Evolutionary conservation across 768 basidiomycete species (phyloP), one percentile per base, ranked within the genome.

Genomic region (Infundibulicybe gibba): DNA sequence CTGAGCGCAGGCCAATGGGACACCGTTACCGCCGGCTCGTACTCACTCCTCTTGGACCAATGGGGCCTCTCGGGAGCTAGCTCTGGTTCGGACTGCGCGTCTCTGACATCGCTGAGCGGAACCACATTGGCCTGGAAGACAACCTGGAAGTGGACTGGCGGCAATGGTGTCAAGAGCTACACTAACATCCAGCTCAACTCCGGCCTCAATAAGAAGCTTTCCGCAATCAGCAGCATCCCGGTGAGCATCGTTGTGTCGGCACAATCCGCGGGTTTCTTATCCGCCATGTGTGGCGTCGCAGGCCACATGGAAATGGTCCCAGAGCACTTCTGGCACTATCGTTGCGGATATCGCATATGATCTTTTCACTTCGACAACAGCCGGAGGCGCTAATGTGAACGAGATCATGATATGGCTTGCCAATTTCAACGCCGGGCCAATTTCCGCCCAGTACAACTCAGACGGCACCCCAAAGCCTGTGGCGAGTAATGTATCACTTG

Each of bases 331-430:
- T 4, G 72, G 66, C 4, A 59, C 58, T 1, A 61, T 79, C 47
- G 74, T 79, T 19, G 73, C 77, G 0, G 71, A 85, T 47, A 70
- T 83, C 20, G 79, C 83, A 5, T 86, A 72, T 49, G 84, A 86
- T 51, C 49, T 85, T 1, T 87, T 86, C 68, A 85, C 83, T 0
- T 76, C 83, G 2, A 55, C 54, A 49, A 64, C 65, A 4, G 35
- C 77, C 32, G 75, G 75, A 1, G 82, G 82, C 30, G 60, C 69
- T 33, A 71, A 71, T 44, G 65, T 61, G 21, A 72, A 72, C 46
- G 73, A 74, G 49, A 70, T 84, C 53, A 86, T 86, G 83, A 61
- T 86, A 49, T 85, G 83, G 84, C 72, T 84, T 12, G 81, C 70
- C 1, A 79, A 75, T 54, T 71, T 61, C 66, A 76, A 77, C 51